Evolutionary conservation across 441 rosid genomes (phyloP), one percentile per base, ranked within the genome.

Genomic region (Pelargonium cotyledonis): DNA sequence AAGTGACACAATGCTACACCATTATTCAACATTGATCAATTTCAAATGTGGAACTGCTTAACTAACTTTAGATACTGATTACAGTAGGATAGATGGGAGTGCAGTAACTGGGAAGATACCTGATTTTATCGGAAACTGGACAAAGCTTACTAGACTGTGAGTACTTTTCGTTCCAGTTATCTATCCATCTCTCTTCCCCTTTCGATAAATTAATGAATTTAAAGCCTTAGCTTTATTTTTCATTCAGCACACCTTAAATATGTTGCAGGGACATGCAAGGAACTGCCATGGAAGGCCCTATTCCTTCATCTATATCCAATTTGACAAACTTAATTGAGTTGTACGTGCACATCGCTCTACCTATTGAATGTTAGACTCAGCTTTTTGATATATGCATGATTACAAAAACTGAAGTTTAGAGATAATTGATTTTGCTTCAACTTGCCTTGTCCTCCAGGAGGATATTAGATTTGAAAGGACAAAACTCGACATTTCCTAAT

Each of bases 1-100:
- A 86, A 85, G 99, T 72, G 51, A 8, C n/a, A 7, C 55, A 21
- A 2, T n/a, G 2, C 38, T 35, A 35, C 38, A 35, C 38, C 38
- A 35, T 35, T 35, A 35, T 35, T 35, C 3, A 35, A 35, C 38
- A 35, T 35, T 12, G 14, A 1, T 1, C 18, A 57, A 55, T 67
- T 40, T 55, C n/a, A 19, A 1, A 31, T 64, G 1, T 47, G 53
- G 18, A 26, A 72, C 38, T 35, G 38, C 38, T 51, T 68, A n/a
- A n/a, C 70, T 15, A 65, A 71, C 38, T 49, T 69, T 23, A 23
- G 8, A 44, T 63, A 8, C 15, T 62, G 55, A 26, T 69, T 84
- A 78, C 83, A 95, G 95, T 73, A 84, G 92, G 75, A 79, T 90
- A 29, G 99, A 95, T 79, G 99, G 97, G 57, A 95, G 40, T 80